These are phyloP conservation scores for Pseudoscleropodium purum DNA, from an alignment of 225 moss, liverwort and hornwort genomes.

Conservation along the genomic window DNA sequence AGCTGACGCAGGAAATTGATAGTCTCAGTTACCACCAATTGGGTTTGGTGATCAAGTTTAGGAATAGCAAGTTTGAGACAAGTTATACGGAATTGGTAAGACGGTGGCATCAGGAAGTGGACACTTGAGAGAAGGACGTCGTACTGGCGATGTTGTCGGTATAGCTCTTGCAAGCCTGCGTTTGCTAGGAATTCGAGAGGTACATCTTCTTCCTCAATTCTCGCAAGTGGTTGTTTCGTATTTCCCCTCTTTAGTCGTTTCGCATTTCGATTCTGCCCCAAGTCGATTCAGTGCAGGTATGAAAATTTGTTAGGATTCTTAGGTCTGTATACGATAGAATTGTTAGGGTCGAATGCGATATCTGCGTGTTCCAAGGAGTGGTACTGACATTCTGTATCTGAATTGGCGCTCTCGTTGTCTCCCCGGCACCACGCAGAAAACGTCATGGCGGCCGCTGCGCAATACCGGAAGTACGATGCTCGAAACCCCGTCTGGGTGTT, in stretches of 20 bases:
- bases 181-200: neutral
- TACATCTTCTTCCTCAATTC: neutral
- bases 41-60: neutral
- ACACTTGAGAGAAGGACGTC: neutral
- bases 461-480: conserved; percentile 6
- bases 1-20: neutral
- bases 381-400: neutral
- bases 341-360: neutral
- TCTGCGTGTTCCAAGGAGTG: neutral
- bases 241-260: neutral
- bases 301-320: neutral
- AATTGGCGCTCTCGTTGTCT: neutral
- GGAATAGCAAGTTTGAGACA: neutral
- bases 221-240: neutral
- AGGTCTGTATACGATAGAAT: neutral
- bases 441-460: neutral
- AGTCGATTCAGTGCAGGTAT: neutral
- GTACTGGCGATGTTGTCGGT: conserved; percentile 6
- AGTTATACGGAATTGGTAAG: neutral
- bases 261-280: neutral
- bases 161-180: neutral
- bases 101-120: neutral
- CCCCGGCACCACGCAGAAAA: neutral
- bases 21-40: neutral
- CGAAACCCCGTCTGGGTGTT: neutral